Percentiles rank a stretch among this genome's conserved stretches.
Conservation (phyloP, 176 grass and related monocot genomes). For the Hyparrhenia diplandra region DNA sequence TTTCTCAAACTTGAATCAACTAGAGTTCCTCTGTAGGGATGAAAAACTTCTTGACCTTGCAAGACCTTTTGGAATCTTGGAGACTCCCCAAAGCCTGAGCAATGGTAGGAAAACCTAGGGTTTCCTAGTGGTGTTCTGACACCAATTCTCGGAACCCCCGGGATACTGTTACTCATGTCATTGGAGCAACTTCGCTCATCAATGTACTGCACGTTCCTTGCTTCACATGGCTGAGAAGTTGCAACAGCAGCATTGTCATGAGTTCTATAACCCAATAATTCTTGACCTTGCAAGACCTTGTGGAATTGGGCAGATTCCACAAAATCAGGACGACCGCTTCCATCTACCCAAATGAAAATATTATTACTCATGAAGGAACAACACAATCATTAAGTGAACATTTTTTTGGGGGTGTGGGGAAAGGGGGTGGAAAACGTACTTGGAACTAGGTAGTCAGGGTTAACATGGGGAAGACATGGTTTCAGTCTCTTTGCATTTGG, state of each 20-base stretch:
- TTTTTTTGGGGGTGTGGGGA: too few species aligned
- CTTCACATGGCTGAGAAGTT: conserved; percentile 53
- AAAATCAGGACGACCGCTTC: conserved; percentile 59
- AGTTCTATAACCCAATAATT: conserved; percentile 69
- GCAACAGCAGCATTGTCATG: conserved; percentile 42
- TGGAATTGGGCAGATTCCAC: conserved; percentile 73
- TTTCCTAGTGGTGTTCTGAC: conserved; percentile 44
- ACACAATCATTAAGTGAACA: background rate
- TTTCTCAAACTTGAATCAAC: conserved; percentile 33
- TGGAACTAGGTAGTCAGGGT: conserved; percentile 48
- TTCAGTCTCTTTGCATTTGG: conserved; percentile 69
- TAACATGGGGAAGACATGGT: conserved; percentile 39
- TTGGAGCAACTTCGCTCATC: conserved; percentile 48
- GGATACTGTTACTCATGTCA: conserved; percentile 32
- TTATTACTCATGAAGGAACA: background rate
- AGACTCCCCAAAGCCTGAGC: conserved; percentile 84
- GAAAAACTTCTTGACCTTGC: conserved; percentile 99
- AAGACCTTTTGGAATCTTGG: conserved; percentile 97
- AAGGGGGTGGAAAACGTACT: conserved; percentile 36
- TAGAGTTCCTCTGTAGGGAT: conserved; percentile 40
- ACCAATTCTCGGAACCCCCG: conserved; percentile 50
- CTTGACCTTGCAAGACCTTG: conserved; percentile 99
- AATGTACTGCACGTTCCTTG: conserved; percentile 51
- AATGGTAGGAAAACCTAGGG: conserved; percentile 48
- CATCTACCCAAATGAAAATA: conserved; percentile 40